Evolutionary conservation across 257 asterid genomes (phyloP), one percentile per base, ranked within the genome.

Genomic region (Penstemon davidsonii): DNA sequence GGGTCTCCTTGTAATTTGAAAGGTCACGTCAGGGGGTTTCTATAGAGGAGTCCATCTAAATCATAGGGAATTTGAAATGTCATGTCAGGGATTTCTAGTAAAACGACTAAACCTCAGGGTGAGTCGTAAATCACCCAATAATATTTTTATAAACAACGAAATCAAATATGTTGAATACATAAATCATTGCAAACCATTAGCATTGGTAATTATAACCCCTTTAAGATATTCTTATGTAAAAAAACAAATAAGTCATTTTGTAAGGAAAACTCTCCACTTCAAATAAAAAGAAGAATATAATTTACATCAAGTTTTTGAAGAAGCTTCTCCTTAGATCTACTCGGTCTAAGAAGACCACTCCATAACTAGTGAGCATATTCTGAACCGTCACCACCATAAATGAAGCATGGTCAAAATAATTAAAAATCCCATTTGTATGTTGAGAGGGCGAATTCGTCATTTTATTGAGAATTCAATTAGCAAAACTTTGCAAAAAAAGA

Each of bases 251-350:
- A 66, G 2, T 25, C 47, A 66, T 15, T 7, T 25, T 11, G 38
- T 6, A 68, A 61, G 12, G 12, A 12, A 45, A 47, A 66, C 33
- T 66, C 3, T 39, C 36, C 62, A 39, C 9, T 19, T 15, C 61
- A 5, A 12, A 42, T 43, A 38, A 33, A 54, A 49, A 12, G 25
- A 43, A 43, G 2, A 41, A 13, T 25, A 12, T 36, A 47, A 39
- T 61, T 62, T 68, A 74, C 78, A 68, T 74, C 70, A 61, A 61
- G 70, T 67, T 38, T 61, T 12, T n/a, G 3, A 36, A 55, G 39
- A 69, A 68, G 62, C 56, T 56, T 63, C 10, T 69, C 63, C 1
- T 53, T 40, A 62, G 67, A 75, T 62, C 10, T 63, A 63, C 43
- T 25, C 6, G 75, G 68, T 75, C 2, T 3, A 15, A 15, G 18